Conservation (phyloP, 371 early-diverging fungal genomes). For the Haplosporangium sp. region DNA sequence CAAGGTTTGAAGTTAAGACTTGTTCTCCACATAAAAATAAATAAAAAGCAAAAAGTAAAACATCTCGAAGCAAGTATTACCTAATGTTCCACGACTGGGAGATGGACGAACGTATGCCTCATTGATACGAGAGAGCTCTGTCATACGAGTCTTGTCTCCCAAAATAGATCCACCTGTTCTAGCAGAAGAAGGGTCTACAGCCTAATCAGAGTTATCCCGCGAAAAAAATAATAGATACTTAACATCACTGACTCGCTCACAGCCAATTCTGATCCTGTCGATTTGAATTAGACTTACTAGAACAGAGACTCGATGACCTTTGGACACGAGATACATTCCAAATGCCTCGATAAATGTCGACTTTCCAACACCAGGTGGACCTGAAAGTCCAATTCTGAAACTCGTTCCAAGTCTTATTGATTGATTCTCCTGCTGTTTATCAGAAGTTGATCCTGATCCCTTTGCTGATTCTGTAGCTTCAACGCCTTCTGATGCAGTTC, state of each 20-base stretch:
- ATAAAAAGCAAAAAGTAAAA: not conserved
- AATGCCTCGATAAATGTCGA: slow-evolving; percentile 85
- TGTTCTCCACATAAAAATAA: too few relatives aligned
- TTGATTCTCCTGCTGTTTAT: slow-evolving; percentile 12
- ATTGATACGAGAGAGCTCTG: slow-evolving; percentile 65
- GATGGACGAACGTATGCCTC: slow-evolving; percentile 82
- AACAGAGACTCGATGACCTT: slow-evolving; percentile 78
- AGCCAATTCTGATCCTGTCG: too few relatives aligned
- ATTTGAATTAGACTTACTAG: slow-evolving; percentile 58
- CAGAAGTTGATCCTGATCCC: not conserved
- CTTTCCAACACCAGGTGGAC: slow-evolving; percentile 86
- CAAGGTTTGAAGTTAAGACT: not conserved
- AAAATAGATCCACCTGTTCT: slow-evolving; percentile 84
- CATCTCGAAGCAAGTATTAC: slow-evolving; percentile 40
- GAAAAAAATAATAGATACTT: too few relatives aligned
- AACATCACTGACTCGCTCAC: too few relatives aligned
- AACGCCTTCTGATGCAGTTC: not conserved
- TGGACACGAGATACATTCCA: slow-evolving; percentile 72
- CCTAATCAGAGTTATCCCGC: slow-evolving; percentile 54
- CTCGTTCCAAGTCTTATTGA: slow-evolving; percentile 49
- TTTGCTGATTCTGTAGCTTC: not conserved
- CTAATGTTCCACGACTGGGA: slow-evolving; percentile 76
- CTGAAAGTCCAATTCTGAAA: slow-evolving; percentile 81
- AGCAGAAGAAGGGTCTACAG: slow-evolving; percentile 84
- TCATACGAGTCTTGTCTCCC: slow-evolving; percentile 89